Evolutionary conservation across 2,329 filamentous ascomycete genomes (phyloP).

Genomic region (Paraphoma sp.): DNA sequence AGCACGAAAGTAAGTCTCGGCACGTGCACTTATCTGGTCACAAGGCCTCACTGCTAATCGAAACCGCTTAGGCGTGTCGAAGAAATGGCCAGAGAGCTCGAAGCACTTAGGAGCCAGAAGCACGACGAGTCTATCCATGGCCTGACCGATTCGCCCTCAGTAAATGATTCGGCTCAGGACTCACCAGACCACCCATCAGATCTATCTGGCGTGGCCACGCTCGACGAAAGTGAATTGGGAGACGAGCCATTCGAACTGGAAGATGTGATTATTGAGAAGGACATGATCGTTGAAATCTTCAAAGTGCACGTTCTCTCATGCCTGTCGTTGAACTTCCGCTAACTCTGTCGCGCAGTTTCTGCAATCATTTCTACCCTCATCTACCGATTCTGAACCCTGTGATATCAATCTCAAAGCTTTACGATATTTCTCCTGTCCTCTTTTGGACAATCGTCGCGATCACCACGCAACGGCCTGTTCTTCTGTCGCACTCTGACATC

Average conservation of each 20-base stretch:
- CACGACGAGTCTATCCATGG: constrained; percentile 7
- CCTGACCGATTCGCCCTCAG: constrained; percentile 20
- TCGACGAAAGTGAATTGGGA: constrained; percentile 13
- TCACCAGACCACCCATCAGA: constrained; percentile 16
- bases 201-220: constrained; percentile 8
- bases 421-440: constrained; percentile 22
- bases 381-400: constrained; percentile 23
- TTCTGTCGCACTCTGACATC: constrained; percentile 9
- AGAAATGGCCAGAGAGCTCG: constrained; percentile 31
- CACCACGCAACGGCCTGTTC: constrained; percentile 11
- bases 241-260: constrained; percentile 21
- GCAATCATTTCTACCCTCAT: constrained; percentile 25
- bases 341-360: constrained; percentile 14
- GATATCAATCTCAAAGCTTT: constrained; percentile 19
- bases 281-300: constrained; percentile 21
- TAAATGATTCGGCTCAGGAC: constrained; percentile 8
- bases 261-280: constrained; percentile 14
- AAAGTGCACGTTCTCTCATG: constrained; percentile 15
- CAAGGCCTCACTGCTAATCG: background rate
- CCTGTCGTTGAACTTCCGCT: background rate
- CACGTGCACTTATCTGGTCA: background rate
- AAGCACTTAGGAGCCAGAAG: constrained; percentile 20
- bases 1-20: constrained; percentile 25
- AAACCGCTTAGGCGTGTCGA: constrained; percentile 21
- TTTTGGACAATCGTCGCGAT: constrained; percentile 31